A percentile compares a stretch with the other conserved stretches of the same genome.
phyloP scores from a whole-genome alignment of 139 green algal species.

The Closterium sp. region DNA sequence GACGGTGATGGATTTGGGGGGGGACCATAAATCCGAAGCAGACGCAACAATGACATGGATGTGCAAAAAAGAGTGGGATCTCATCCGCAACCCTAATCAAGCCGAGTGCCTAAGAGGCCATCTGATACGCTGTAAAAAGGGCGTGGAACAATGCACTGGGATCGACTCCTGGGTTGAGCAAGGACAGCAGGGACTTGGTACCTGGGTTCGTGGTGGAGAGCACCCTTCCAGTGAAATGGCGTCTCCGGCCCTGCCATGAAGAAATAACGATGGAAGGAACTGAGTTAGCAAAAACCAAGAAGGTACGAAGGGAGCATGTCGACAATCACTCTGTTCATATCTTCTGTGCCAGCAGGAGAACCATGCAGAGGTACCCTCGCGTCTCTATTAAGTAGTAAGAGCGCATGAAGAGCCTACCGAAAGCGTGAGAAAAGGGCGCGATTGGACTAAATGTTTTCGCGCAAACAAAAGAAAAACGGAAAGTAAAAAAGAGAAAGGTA shows the following conservation, averaged over 20 bases:
- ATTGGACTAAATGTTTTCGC: not conserved
- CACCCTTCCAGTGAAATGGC: not conserved
- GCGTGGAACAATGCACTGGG: not conserved
- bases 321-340: not conserved
- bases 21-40: not conserved
- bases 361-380: not conserved
- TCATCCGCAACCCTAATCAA: not conserved
- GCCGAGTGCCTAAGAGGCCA: not conserved
- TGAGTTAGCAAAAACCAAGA: not conserved
- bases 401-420: not conserved
- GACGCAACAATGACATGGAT: not conserved
- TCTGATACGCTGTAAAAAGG: not conserved
- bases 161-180: not conserved
- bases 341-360: not conserved
- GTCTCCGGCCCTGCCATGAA: not conserved
- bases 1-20: not conserved
- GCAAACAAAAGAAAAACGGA: not conserved
- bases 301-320: not conserved
- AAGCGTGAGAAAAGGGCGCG: not conserved
- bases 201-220: not conserved
- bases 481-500: not conserved
- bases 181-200: not conserved
- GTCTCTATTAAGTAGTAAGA: not conserved
- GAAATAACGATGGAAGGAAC: not conserved
- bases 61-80: not conserved